Evolutionary conservation across 331 rosid genomes (phyloP).

Genomic region (Rosa hybrid): DNA sequence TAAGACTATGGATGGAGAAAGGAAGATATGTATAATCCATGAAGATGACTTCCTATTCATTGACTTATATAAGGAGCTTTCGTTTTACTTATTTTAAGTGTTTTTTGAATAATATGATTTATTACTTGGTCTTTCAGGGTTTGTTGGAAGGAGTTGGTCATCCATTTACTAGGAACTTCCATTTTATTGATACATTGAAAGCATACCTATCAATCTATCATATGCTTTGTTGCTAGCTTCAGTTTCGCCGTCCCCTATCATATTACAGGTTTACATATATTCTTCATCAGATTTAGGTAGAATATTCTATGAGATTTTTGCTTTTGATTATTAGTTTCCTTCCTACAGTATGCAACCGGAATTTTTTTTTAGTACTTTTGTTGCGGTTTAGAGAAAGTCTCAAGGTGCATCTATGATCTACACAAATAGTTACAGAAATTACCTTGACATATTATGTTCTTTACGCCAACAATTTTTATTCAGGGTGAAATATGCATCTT

Average conservation of each 20-base stretch:
- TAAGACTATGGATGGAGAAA: too few relatives aligned
- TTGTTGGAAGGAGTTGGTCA: slow-evolving; percentile 96
- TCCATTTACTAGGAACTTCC: slow-evolving; percentile 86
- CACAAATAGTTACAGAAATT: slow-evolving; percentile 26
- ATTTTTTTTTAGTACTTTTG: slow-evolving; percentile 77
- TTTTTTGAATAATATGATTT: not conserved
- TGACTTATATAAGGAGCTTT: too few relatives aligned
- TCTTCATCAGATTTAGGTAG: too few relatives aligned
- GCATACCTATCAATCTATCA: slow-evolving; percentile 96
- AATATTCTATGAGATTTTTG: too few relatives aligned
- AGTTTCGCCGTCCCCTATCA: too few relatives aligned
- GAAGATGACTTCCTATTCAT: too few relatives aligned
- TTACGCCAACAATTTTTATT: slow-evolving; percentile 35
- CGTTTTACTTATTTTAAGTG: too few relatives aligned
- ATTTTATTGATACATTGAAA: slow-evolving; percentile 96
- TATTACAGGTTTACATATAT: too few relatives aligned
- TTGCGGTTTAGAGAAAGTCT: slow-evolving; percentile 96
- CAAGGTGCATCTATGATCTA: slow-evolving; percentile 61
- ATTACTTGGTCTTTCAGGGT: slow-evolving; percentile 64
- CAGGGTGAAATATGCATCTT: slow-evolving; percentile 94
- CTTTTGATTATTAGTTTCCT: slow-evolving; percentile 12
- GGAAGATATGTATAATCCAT: too few relatives aligned
- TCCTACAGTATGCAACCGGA: slow-evolving; percentile 90
- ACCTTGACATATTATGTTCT: slow-evolving; percentile 17
- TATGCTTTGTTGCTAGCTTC: slow-evolving; percentile 85